Percentiles rank a stretch among this genome's conserved stretches.
Conservation (phyloP, 2,329 filamentous ascomycete genomes). For the Trichoderma koningiopsis region DNA sequence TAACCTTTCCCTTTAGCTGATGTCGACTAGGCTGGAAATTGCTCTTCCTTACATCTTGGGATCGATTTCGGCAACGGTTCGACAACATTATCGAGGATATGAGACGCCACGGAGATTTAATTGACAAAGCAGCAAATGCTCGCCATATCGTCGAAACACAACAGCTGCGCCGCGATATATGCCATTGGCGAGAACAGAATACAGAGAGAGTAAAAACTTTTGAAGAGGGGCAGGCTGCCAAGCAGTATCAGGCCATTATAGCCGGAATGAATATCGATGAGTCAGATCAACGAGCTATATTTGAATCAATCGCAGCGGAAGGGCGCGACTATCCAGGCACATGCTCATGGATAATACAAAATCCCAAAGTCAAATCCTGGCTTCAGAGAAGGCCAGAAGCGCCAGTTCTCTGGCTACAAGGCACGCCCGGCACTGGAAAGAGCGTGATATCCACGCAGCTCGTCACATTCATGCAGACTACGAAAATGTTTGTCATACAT, state of each 20-base stretch:
- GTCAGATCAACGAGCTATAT: neutral
- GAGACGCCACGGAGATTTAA: neutral
- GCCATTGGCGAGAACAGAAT: slow-evolving; percentile 49
- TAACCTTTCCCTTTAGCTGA: neutral
- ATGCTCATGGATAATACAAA: neutral
- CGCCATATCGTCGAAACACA: neutral
- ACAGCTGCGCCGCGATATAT: slow-evolving; percentile 29
- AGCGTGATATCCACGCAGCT: neutral
- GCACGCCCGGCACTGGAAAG: neutral
- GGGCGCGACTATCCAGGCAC: neutral
- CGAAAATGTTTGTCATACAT: neutral
- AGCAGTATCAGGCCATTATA: neutral
- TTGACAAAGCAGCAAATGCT: neutral
- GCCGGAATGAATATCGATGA: neutral
- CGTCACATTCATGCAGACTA: neutral
- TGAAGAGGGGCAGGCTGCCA: neutral
- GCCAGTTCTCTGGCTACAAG: neutral
- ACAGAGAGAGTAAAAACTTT: slow-evolving; percentile 38
- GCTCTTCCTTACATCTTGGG: neutral
- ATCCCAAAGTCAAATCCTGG: neutral
- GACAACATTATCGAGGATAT: neutral
- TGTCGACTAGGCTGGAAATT: neutral
- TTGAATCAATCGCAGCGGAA: neutral
- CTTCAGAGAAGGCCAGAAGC: neutral
- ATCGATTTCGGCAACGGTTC: neutral